Conservation (phyloP, 2,329 filamentous ascomycete species). For the Capronia americana region DNA sequence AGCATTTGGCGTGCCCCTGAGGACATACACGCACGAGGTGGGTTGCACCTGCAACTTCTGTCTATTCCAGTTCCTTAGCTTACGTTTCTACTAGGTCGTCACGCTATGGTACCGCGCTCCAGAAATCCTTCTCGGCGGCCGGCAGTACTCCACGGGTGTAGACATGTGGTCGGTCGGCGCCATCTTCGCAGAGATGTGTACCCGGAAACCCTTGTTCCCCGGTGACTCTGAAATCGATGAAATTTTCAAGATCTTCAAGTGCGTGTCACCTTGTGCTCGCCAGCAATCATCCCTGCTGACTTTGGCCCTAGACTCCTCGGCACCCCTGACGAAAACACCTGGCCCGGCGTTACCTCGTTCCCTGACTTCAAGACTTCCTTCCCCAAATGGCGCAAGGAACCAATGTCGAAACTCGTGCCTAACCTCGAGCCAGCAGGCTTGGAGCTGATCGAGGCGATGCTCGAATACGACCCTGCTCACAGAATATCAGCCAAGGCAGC, state of each 20-base stretch:
- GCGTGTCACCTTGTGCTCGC: slow-evolving; percentile 42
- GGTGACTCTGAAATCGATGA: slow-evolving; percentile 93
- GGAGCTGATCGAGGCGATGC: slow-evolving; percentile 66
- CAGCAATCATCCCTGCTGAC: slow-evolving; percentile 32
- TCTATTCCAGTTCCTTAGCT: background rate
- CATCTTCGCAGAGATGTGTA: slow-evolving; percentile 97
- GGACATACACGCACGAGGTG: slow-evolving; percentile 91
- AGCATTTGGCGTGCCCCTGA: slow-evolving; percentile 87
- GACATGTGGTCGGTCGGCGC: slow-evolving; percentile 97
- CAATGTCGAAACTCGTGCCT: slow-evolving; percentile 69
- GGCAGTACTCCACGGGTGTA: slow-evolving; percentile 91
- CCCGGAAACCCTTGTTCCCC: slow-evolving; percentile 87
- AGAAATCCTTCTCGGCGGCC: slow-evolving; percentile 86
- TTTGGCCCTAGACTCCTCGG: slow-evolving; percentile 68
- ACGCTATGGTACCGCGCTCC: slow-evolving; percentile 74
- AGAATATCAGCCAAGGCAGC: slow-evolving; percentile 90
- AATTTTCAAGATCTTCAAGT: slow-evolving; percentile 95
- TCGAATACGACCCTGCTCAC: slow-evolving; percentile 85
- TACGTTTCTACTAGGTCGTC: slow-evolving; percentile 26
- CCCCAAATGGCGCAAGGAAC: slow-evolving; percentile 84
- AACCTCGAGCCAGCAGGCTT: slow-evolving; percentile 70
- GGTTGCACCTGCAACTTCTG: slow-evolving; percentile 18
- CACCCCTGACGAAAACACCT: slow-evolving; percentile 79
- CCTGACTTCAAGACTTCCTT: slow-evolving; percentile 93
- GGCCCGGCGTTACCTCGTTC: slow-evolving; percentile 93